Evolutionary conservation across 768 basidiomycete species (phyloP), one percentile per base, ranked within the genome.

Genomic region (Mycena chlorophos): DNA sequence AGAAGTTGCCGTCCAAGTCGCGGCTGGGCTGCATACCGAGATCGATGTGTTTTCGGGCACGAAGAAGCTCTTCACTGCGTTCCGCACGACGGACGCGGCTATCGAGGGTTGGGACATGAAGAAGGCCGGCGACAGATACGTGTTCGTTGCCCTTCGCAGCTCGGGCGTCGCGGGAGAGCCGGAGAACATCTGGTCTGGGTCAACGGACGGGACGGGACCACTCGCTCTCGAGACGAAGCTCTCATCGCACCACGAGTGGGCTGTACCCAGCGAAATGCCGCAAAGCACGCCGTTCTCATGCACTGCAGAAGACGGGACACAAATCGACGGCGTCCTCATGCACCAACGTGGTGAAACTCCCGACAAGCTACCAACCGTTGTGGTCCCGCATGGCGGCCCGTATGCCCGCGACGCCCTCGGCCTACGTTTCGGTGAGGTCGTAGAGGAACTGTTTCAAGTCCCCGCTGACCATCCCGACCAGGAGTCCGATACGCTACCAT

Each of bases 191-290:
- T 61, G 60, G 60, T 43, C 34, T 30, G 53, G 56, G 19, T 48
- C 50, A 6, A 55, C 53, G 16, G 26, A 19, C 22, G 5, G 23
- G 23, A 30, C 8, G 3, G 56, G 52, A 29, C 51, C 54, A 26
- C 53, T 48, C 29, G 29, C 34, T 39, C 42, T 61, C 23, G 28
- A 43, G 28, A 57, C 48, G 13, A 54, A 55, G 34, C 60, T 61
- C 29, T 61, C 60, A 17, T 54, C 60, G 38, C 60, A 61, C 30
- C 49, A 61, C 31, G 39, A 48, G 30, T 57, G 60, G 60, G 49
- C 55, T 43, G 3, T 23, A n/a, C 26, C 16, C n/a, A 53, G 52
- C 25, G 56, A 61, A 23, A 20, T 52, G 28, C 60, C 60, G 16
- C 52, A 55, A 19, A 47, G 50, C 23, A 53, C 51, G 3, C 56